Evolutionary conservation across 2,329 filamentous ascomycete species (phyloP), one percentile per base, ranked within the genome.

Genomic region (Aspergillus sojae): DNA sequence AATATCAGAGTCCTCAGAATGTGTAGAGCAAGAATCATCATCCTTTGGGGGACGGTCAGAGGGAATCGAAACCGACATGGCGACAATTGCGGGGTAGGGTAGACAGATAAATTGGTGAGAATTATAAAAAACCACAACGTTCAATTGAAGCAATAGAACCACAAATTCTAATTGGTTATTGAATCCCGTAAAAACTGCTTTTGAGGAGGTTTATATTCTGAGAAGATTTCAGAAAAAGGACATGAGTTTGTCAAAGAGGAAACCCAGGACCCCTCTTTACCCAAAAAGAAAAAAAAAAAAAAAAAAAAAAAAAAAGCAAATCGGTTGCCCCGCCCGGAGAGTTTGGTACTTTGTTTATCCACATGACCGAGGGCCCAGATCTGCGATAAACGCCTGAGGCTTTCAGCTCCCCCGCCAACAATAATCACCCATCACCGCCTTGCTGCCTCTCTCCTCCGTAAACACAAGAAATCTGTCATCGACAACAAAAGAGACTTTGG

Each of bases 1-100:
- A 52, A 80, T 71, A 72, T 84, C 81, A n/a, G 79, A 82, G 58
- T 78, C 78, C 48, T 77, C 77, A 46, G 80, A 81, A 10, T 74
- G 66, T 2, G 71, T 66, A 11, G 72, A 70, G 58, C 72, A 73
- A 30, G 65, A 63, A 41, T 72, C 70, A 36, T 70, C 64, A 50
- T 74, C 71, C 32, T 66, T 69, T 23, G 65, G 62, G 36, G 65
- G 65, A 32, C 65, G 65, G 9, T 72, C 64, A 53, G 63, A 57
- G 54, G 67, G 59, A 23, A 70, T 68, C 14, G 73, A 67, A 45
- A 75, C 73, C n/a, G 75, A 75, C 74, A 76, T 77, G 43, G 61
- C 32, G 62, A 55, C 41, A 43, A 61, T 60, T 62, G 60, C 55
- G 57, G 60, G 62, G 55, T 32, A 56, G 32, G 32, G 41, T 26